Evolutionary conservation across 2,329 filamentous ascomycete species (phyloP).

Genomic region (Scedosporium boydii): DNA sequence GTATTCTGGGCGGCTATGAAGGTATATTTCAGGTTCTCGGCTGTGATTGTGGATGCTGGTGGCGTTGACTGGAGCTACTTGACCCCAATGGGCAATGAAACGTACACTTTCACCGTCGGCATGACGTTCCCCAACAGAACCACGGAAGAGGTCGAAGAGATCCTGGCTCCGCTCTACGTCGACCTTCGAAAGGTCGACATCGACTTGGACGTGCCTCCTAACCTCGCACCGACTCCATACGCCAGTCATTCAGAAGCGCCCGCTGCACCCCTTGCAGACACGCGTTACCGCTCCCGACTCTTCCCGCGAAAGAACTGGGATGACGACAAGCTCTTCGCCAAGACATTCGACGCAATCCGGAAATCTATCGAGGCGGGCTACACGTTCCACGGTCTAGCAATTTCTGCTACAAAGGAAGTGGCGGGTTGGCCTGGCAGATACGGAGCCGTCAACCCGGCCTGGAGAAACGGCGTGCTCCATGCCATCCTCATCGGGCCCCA

Average conservation of each 20-base stretch:
- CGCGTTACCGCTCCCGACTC: slow-evolving; percentile 21
- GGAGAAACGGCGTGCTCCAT: slow-evolving; percentile 25
- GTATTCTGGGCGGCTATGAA: slow-evolving; percentile 19
- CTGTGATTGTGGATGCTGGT: slow-evolving; percentile 22
- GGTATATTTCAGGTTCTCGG: slow-evolving; percentile 22
- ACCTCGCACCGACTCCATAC: slow-evolving; percentile 12
- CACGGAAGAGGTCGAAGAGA: slow-evolving; percentile 22
- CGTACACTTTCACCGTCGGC: slow-evolving; percentile 15
- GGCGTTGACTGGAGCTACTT: slow-evolving; percentile 26
- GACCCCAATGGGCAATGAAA: slow-evolving; percentile 13
- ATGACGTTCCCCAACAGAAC: slow-evolving; percentile 21
- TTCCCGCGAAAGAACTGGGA: slow-evolving; percentile 19
- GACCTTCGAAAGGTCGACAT: slow-evolving; percentile 15
- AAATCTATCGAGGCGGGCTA: slow-evolving; percentile 24
- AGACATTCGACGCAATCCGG: slow-evolving; percentile 21
- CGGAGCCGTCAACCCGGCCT: slow-evolving; percentile 32
- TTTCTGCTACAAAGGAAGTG: slow-evolving; percentile 18
- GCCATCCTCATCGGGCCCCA: slow-evolving; percentile 18
- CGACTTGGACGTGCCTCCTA: not conserved
- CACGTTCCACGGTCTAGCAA: slow-evolving; percentile 21
- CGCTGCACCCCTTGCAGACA: slow-evolving; percentile 14
- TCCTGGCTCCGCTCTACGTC: slow-evolving; percentile 31
- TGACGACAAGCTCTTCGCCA: slow-evolving; percentile 15
- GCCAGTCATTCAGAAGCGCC: slow-evolving; percentile 4
- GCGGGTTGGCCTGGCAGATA: slow-evolving; percentile 18